phyloP scores from a whole-genome alignment of 495 filamentous ascomycete species.

The Penicillium soppii region DNA sequence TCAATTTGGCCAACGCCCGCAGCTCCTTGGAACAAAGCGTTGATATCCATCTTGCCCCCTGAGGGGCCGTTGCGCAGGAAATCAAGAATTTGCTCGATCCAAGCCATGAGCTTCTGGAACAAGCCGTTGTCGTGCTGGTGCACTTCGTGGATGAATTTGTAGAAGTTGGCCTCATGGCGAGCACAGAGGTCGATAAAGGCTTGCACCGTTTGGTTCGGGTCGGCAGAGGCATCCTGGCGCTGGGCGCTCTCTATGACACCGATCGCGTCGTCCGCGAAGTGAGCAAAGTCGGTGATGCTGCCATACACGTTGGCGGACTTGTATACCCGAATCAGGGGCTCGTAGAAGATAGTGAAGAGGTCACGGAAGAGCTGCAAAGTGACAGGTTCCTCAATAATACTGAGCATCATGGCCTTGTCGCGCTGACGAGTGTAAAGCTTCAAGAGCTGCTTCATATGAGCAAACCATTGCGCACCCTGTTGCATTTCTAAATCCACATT shows the following conservation, averaged over 20 bases:
- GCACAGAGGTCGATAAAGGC: constrained; percentile 96
- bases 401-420: constrained; percentile 96
- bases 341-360: constrained; percentile 98
- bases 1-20: constrained; percentile 65
- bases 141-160: constrained; percentile 98
- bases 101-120: constrained; percentile 92
- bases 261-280: constrained; percentile 90
- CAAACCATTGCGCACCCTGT: constrained; percentile 85
- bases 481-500: constrained; percentile 87
- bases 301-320: constrained; percentile 98
- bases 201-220: constrained; percentile 99
- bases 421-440: constrained; percentile 89
- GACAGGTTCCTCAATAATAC: constrained; percentile 90
- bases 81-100: constrained; percentile 95
- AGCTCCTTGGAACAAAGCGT: constrained; percentile 81
- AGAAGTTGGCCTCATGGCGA: constrained; percentile 93
- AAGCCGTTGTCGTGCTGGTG: constrained; percentile 97
- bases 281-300: constrained; percentile 91
- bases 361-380: constrained; percentile 93
- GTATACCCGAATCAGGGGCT: constrained; percentile 93
- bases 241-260: constrained; percentile 84
- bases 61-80: constrained; percentile 85
- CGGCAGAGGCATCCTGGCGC: constrained; percentile 85
- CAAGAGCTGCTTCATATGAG: constrained; percentile 89
- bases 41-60: constrained; percentile 85